phyloP scores from a whole-genome alignment of 257 asterid genomes.

The Solanum virginianum region DNA sequence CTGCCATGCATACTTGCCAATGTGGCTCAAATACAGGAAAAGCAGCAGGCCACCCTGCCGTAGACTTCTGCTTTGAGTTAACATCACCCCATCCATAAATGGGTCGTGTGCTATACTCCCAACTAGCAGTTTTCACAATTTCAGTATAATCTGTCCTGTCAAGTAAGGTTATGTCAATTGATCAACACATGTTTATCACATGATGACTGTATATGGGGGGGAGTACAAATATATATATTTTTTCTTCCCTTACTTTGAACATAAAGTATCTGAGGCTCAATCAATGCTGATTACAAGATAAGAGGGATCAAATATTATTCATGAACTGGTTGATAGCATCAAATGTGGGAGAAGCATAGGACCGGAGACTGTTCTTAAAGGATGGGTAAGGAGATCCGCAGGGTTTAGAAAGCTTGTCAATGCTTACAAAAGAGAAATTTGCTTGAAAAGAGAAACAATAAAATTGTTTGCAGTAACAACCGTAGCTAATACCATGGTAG shows the following conservation, averaged over 20 bases:
- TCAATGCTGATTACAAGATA: neutral
- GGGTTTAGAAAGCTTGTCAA: neutral
- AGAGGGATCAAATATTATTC: neutral
- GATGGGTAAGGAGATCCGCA: neutral
- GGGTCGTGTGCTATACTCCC: constrained; percentile 88
- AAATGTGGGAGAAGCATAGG: neutral
- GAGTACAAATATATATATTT: neutral
- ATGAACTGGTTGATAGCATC: neutral
- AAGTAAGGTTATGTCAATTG: constrained; percentile 23
- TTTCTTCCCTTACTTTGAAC: neutral
- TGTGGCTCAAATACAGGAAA: constrained; percentile 99
- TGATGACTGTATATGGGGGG: neutral
- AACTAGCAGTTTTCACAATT: constrained; percentile 72
- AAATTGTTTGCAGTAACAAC: neutral
- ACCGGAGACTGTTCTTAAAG: neutral
- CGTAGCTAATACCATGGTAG: neutral
- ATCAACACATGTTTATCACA: constrained; percentile 11
- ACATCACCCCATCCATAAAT: constrained; percentile 94
- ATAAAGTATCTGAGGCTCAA: neutral
- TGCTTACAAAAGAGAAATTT: neutral
- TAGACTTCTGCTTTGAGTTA: constrained; percentile 75
- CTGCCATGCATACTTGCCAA: constrained; percentile 98
- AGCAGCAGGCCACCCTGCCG: constrained; percentile 99
- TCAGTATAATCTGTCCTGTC: constrained; percentile 82
- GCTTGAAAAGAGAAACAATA: neutral